Evolutionary conservation across 1,139 yeast species (phyloP).

Genomic region (Nematodospora anomalae): DNA sequence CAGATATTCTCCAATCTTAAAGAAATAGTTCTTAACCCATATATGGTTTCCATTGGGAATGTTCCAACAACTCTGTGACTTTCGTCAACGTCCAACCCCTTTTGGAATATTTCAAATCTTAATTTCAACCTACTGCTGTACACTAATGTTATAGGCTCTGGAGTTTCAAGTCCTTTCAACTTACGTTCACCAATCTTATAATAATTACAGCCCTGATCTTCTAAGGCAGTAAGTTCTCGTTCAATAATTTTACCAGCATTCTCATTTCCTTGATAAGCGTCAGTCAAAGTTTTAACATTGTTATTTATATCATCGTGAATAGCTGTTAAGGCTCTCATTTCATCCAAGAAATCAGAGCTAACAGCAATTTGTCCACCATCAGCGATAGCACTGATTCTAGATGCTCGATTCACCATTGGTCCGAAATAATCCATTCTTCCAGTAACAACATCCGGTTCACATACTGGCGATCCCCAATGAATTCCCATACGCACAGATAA

Average conservation of each 20-base stretch:
- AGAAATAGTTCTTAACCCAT: conserved; percentile 49
- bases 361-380: conserved; percentile 97
- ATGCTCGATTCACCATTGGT: conserved; percentile 95
- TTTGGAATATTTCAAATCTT: conserved; percentile 50
- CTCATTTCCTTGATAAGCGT: conserved; percentile 64
- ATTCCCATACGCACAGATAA: conserved; percentile 96
- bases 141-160: conserved; percentile 78
- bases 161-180: conserved; percentile 91
- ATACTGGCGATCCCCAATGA: conserved; percentile 97
- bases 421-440: conserved; percentile 98
- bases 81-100: conserved; percentile 23
- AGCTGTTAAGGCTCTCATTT: conserved; percentile 58
- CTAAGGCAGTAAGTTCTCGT: conserved; percentile 63
- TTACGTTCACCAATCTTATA: conserved; percentile 82
- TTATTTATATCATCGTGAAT: conserved; percentile 50
- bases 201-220: conserved; percentile 69
- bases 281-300: conserved; percentile 40
- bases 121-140: conserved; percentile 68
- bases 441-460: conserved; percentile 92
- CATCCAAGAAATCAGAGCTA: conserved; percentile 77
- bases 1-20: conserved; percentile 52
- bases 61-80: conserved; percentile 35
- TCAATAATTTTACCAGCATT: conserved; percentile 65
- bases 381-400: conserved; percentile 91
- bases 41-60: conserved; percentile 44